Base-by-base conservation (phyloP, 2,329 filamentous ascomycete species). In the Blumeria graminis region DNA sequence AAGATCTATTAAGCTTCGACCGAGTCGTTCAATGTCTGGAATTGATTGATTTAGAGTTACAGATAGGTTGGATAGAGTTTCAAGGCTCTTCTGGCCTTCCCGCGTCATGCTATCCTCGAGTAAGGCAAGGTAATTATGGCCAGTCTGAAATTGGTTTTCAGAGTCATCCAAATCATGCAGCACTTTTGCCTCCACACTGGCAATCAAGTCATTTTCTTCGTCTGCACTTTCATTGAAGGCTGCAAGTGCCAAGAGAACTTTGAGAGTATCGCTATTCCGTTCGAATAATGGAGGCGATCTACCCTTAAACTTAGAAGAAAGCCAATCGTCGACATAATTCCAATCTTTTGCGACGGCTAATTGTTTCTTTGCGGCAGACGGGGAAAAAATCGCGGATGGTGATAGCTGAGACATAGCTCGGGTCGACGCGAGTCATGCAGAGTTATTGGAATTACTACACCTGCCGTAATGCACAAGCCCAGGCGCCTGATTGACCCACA, bases 331-430 rank as follows among this genome's bases (percentile, higher is more conserved):
- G 62, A 95, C 77, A 61, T 85, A 87, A 56, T 81, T 82, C 90
- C 90, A 96, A 69, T 95, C 89, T 66, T 90, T 89, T 51, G 87
- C 85, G 60, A 84, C 81, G 11, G 84, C 84, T 60, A 85, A 84
- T 62, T 86, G 84, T 59, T 84, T 81, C 58, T 86, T 82, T 55
- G 80, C 79, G 35, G 81, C 71, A 0, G 78, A 81, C 11, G 80
- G 80, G 3, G 80, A 83, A 69, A 83, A 84, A 57, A 84, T 80
- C 59, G 78, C 77, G 11, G 74, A 64, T 6, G 64, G 63, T 6
- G 65, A 64, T 36, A 69, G 66, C 57, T 70, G 67, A 14, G 66
- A 63, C 68, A 69, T 69, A 35, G 35, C 52, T 56, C 9, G 9
- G 5, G 18, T 46, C 7, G 41, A 6, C 16, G 7, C 16, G 14